Base-by-base conservation (phyloP, 2,329 filamentous ascomycete genomes). In the Stemphylium lycopersici region DNA sequence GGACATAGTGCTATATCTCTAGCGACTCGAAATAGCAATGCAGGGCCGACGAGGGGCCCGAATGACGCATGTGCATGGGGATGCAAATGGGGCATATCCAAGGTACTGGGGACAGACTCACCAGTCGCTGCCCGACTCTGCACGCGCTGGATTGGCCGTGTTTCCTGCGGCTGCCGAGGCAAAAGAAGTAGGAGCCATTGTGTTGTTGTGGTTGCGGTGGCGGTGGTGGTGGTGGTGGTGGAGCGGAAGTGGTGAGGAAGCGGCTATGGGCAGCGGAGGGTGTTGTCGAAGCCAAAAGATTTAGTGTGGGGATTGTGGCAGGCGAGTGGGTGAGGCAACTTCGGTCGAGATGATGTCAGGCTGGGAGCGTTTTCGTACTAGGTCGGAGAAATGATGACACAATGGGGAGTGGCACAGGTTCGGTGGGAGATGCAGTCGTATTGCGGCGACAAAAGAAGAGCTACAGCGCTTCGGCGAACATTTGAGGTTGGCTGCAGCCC, bases 171-270 rank as follows among this genome's bases (percentile, higher is more conserved):
- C 80, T 52, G 79, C 79, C 53, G 79, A 81, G 63, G 80, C 80
- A 67, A 82, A 82, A 54, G 79, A 79, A 47, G 79, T 76, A 59
- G 79, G 79, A 61, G 78, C 78, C 79, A 81, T 80, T 45, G 45
- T 62, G 59, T 10, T 29, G 26, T 29, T 5, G 26, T 29, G 26
- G 26, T 29, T 5, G 26, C 6, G 26, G 26, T 29, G 26, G 26
- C 63, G 36, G 52, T 55, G 52, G 56, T 24, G 26, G 26, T 29
- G 26, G 26, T 29, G 26, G 26, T 63, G 36, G 52, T 55, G 52
- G 56, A 42, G 46, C 33, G 13, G 51, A 58, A 51, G 61, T 52
- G 55, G 33, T 55, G 56, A 37, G 60, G 60, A 58, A 59, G 62
- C 40, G 53, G 58, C 63, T 57, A 51, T 59, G 54, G 59, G 63